Conservation (phyloP, 805 yeast genomes). For the Zygoascus bituminiphila region DNA sequence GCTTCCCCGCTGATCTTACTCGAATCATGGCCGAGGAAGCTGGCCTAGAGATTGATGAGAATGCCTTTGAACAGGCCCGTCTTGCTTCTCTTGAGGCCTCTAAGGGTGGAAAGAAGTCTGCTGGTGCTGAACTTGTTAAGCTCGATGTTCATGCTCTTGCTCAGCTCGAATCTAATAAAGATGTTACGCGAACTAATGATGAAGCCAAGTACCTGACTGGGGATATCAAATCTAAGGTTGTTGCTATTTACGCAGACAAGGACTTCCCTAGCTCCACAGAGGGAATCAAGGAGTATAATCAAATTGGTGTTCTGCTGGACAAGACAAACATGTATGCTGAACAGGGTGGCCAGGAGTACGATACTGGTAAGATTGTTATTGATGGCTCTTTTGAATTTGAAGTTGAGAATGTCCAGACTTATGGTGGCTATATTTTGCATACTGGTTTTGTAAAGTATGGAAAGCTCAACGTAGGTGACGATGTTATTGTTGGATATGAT, state of each 20-base stretch:
- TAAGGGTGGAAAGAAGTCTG: conserved; percentile 68
- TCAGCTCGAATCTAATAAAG: conserved; percentile 45
- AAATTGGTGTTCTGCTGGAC: conserved; percentile 76
- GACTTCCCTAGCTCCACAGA: conserved; percentile 44
- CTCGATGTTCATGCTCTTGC: conserved; percentile 88
- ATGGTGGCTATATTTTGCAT: conserved; percentile 92
- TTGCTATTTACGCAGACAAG: conserved; percentile 60
- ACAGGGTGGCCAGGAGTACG: conserved; percentile 98
- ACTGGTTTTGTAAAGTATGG: conserved; percentile 86
- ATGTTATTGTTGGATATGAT: conserved; percentile 78
- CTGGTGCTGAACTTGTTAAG: conserved; percentile 54
- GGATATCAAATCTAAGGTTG: conserved; percentile 58
- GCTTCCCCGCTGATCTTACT: conserved; percentile 97
- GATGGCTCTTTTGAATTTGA: conserved; percentile 83
- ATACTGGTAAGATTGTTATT: conserved; percentile 84
- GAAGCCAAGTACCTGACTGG: conserved; percentile 62
- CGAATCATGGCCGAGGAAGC: conserved; percentile 98
- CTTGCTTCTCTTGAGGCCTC: conserved; percentile 90
- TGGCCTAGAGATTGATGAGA: conserved; percentile 85
- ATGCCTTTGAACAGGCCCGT: conserved; percentile 85
- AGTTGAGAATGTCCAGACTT: conserved; percentile 84
- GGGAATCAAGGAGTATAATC: conserved; percentile 35
- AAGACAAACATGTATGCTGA: conserved; percentile 96
- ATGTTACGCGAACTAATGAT: conserved; percentile 77
- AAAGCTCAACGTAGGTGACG: conserved; percentile 53